Base-by-base conservation (phyloP, 169 alveolate genomes). In the Plasmodium falciparum region DNA sequence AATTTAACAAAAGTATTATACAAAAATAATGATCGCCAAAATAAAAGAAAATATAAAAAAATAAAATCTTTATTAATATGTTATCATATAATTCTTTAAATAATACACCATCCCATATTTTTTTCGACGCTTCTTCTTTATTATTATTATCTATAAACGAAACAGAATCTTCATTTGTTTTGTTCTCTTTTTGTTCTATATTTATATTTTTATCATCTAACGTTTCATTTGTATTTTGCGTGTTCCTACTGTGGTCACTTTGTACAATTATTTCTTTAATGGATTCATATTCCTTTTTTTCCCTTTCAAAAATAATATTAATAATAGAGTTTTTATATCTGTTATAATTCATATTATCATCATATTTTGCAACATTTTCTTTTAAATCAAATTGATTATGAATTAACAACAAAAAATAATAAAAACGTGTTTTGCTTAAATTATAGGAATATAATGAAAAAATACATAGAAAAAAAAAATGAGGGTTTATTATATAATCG, bases 1-100 rank as follows among this genome's bases (percentile, higher is more conserved):
- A 56, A 67, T 70, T 80, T 69, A 80, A 80, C 29, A 80, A 80
- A 80, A 80, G 54, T 22, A 67, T 52, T 33, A 61, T 49, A n/a
- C 90, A 80, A 80, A 80, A 80, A 69, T 80, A 80, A 62, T 67
- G 56, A 56, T 80, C 90, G 24, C 90, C 70, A 43, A 80, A 80
- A 80, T 67, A 80, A 80, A 80, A 69, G 63, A 80, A 80, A 80
- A 80, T 61, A 69, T 69, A 80, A 80, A 80, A 80, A 20, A 80
- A 58, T 67, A 80, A 80, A 66, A 80, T n/a, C 56, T 80, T 67
- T 6, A 80, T 58, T 7, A 47, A 67, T 26, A 63, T 9, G 58
- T 80, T 80, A 24, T 67, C 83, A 69, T 80, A 80, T 49, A 80
- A 63, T 45, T 80, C 90, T 45, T 80, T 80, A 66, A 80, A 80